Evolutionary conservation across 2,329 filamentous ascomycete genomes (phyloP), one percentile per base, ranked within the genome.

Genomic region (Neopestalotiopsis sp.): DNA sequence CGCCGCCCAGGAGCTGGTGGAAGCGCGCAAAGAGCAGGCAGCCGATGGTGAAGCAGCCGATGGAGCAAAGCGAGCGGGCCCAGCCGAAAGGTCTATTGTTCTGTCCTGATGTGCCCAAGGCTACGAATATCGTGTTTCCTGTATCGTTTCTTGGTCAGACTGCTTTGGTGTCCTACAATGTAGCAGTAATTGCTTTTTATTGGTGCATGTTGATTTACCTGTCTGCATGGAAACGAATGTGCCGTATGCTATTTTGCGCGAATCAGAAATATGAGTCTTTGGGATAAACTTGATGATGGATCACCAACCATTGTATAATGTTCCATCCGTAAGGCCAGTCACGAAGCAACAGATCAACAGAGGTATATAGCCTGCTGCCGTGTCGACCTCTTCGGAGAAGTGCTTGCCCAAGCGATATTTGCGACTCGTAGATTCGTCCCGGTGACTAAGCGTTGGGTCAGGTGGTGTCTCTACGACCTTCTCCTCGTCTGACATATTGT

Each of bases 101-200:
- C 63, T 82, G 81, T 32, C 79, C 76, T 0, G 81, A 81, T 0
- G 80, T 78, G 4, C 81, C 81, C 14, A 83, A 75, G 12, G 80
- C 81, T n/a, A 82, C 74, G 70, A 83, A 83, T 61, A 83, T 81
- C 20, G 81, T 82, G 66, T 82, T 83, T 67, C 81, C 81, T 78
- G 72, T 5, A 10, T 10, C 34, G 3, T 5, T n/a, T 9, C 10
- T 49, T 53, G 7, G 5, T 28, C 28, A 24, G 34, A 20, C n/a
- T 53, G 61, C 53, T 65, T 28, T n/a, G 53, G 65, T n/a, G 59
- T 38, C 30, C 49, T 42, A n/a, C 13, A 9, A 30, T 3, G 4
- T 4, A 5, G 17, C 5, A 4, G 14, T 10, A 2, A 58, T 12
- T n/a, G 12, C 5, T 1, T 17, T 38, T 38, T 38, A 7, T 38